phyloP scores from a whole-genome alignment of 225 moss, liverwort and hornwort genomes.

The Polytrichum formosum region DNA sequence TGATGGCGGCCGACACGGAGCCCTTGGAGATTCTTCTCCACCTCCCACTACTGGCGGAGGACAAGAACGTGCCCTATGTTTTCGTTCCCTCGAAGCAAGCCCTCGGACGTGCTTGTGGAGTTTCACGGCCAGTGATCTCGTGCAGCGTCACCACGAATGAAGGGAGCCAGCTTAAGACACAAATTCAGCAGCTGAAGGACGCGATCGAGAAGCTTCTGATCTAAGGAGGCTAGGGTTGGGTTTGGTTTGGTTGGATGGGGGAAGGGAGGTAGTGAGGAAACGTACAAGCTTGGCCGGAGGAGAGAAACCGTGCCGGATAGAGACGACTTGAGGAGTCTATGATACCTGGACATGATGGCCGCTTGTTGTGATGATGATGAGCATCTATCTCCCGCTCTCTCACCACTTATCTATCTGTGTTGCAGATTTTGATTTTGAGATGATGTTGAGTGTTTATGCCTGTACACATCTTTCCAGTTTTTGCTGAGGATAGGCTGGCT shows the following conservation, averaged over 20 bases:
- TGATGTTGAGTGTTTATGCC: too few relatives aligned
- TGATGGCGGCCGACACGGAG: slow-evolving; percentile 98
- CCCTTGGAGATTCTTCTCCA: slow-evolving; percentile 94
- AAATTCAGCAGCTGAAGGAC: slow-evolving; percentile 97
- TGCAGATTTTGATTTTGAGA: too few relatives aligned
- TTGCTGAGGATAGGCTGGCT: too few relatives aligned
- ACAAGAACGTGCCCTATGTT: slow-evolving; percentile 98
- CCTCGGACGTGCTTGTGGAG: slow-evolving; percentile 87
- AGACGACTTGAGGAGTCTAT: slow-evolving; percentile 35
- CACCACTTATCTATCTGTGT: too few relatives aligned
- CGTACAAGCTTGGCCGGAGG: slow-evolving; percentile 7
- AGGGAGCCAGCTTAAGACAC: slow-evolving; percentile 89
- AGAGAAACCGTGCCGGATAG: slow-evolving; percentile 32
- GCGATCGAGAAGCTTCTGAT: slow-evolving; percentile 93
- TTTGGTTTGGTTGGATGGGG: too few relatives aligned
- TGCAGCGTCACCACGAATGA: slow-evolving; percentile 96
- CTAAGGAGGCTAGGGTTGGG: slow-evolving; percentile 8
- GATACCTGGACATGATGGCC: slow-evolving; percentile 49
- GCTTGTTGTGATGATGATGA: slow-evolving; percentile 4
- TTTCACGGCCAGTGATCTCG: slow-evolving; percentile 89
- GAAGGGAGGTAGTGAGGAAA: neutral
- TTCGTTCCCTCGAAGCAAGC: slow-evolving; percentile 98
- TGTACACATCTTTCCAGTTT: too few relatives aligned
- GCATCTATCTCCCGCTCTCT: too few relatives aligned
- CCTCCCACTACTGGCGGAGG: slow-evolving; percentile 91